Evolutionary conservation across 345 rosid genomes (phyloP), one percentile per base, ranked within the genome.

Genomic region (Citrus glauca): DNA sequence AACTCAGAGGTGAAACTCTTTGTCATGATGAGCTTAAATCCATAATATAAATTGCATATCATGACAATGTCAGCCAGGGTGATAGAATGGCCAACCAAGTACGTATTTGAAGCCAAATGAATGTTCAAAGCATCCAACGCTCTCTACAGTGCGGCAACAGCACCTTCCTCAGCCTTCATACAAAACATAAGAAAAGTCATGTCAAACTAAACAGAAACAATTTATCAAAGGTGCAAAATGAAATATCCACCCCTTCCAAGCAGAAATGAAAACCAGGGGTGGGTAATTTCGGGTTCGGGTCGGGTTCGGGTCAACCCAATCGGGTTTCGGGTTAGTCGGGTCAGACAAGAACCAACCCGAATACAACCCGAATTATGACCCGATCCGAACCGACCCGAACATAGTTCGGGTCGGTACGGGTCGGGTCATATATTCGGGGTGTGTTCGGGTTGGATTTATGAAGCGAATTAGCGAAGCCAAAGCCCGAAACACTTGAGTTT

Each of bases 11-110:
- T 91, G 79, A 96, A 92, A 84, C 81, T 87, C 89, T 92, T 94
- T n/a, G 93, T 89, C 94, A 96, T 75, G 69, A 91, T 61, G 2
- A 22, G 71, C 14, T 30, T 5, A 77, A 90, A 88, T 72, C 99
- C 99, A 9, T 72, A 0, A 69, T 69, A 78, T 77, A 96, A 86
- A 84, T 92, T 94, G 91, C 98, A 94, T 72, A 87, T 89, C 82
- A 86, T 73, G 72, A 92, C 73, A 35, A 96, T 90, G 78, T 96
- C 99, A 59, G 98, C 99, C 76, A 96, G 89, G 28, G 92, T 92
- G 40, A 96, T 89, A 24, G 97, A 87, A 73, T 96, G 91, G 50
- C 99, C 99, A 65, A 96, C 98, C 85, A 96, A 84, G 85, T 79
- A 96, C 2, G 99, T 96, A 84, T 86, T 92, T 57, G 93, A 86